Evolutionary conservation across 2,329 filamentous ascomycete species (phyloP).

Genomic region (Ascochyta lentis): DNA sequence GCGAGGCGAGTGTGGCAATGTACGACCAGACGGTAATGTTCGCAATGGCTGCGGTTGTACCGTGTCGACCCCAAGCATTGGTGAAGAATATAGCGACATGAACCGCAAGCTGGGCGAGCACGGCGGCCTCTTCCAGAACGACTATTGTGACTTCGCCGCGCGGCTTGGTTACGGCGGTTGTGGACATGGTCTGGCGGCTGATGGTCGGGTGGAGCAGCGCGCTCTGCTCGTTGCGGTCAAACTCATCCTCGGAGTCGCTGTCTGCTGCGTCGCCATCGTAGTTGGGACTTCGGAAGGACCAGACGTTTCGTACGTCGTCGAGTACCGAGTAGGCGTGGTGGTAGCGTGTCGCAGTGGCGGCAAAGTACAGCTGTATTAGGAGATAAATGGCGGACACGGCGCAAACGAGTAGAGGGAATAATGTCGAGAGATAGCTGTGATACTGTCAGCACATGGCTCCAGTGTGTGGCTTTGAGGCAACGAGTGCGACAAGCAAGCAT

Average conservation of each 20-base stretch:
- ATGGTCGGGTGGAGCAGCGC: slow-evolving; percentile 61
- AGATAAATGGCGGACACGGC: slow-evolving; percentile 74
- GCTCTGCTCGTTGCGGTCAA: slow-evolving; percentile 62
- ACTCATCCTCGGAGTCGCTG: slow-evolving; percentile 64
- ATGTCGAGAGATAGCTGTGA: slow-evolving; percentile 75
- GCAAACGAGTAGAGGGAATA: slow-evolving; percentile 78
- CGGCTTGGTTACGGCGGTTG: slow-evolving; percentile 77
- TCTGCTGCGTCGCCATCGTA: slow-evolving; percentile 49
- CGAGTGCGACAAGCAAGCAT: slow-evolving; percentile 5
- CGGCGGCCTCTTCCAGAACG: slow-evolving; percentile 75
- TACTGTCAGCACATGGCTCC: slow-evolving; percentile 19
- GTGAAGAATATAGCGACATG: slow-evolving; percentile 70
- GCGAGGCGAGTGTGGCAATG: slow-evolving; percentile 72
- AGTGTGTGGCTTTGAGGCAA: not conserved
- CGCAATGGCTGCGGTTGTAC: slow-evolving; percentile 66
- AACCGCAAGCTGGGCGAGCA: slow-evolving; percentile 73
- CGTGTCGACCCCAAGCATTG: slow-evolving; percentile 64
- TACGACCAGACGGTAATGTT: slow-evolving; percentile 82
- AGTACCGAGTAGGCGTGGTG: slow-evolving; percentile 65
- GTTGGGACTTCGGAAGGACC: slow-evolving; percentile 41
- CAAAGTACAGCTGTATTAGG: slow-evolving; percentile 62
- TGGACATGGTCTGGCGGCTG: slow-evolving; percentile 57
- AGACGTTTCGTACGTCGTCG: slow-evolving; percentile 52
- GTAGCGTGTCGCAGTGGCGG: slow-evolving; percentile 61
- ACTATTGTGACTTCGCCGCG: slow-evolving; percentile 74